Base-by-base conservation (phyloP, 768 basidiomycete genomes). In the Punctularia strigosozonata region DNA sequence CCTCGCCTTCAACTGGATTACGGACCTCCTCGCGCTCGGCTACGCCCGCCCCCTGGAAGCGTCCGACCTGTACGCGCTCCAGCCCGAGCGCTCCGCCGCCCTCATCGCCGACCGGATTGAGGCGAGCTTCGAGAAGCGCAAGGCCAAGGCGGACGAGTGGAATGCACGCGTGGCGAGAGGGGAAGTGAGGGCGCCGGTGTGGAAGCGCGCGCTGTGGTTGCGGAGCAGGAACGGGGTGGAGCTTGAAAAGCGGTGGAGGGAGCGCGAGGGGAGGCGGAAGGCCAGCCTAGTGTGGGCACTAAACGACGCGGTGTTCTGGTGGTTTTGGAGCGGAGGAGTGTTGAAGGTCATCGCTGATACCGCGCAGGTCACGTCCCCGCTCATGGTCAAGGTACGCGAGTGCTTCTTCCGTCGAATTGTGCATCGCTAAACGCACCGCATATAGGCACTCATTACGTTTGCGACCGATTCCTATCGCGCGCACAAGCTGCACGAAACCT, bases 31-130 rank as follows among this genome's bases (percentile, higher is more conserved):
- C 45, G 55, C 62, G 7, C 62, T 89, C 8, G 89, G 89, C 6
- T 89, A 88, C 50, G 69, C 75, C 6, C 72, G 89, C 6, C 84
- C 89, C 1, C 67, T 94, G 2, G 81, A 89, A 50, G 76, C 78
- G 0, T 59, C 80, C 0, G 89, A 92, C 57, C 64, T 92, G 3
- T 91, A 80, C 66, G 82, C 75, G 56, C 73, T 91, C 19, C 76
- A 76, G 42, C 71, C 77, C 25, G 55, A 71, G 17, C 71, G 77
- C 19, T 64, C 71, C 2, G 70, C 88, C 0, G 68, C 63, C 1
- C 50, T 60, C 13, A 73, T 89, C 26, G 80, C 83, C 3, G 61
- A 72, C 1, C 61, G 66, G 25, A 81, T 94, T 28, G 63, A 70
- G 15, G 56, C 56, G 3, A 82, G 82, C 0, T 90, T 81, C 50